These are phyloP conservation scores for Rubus parviflorus DNA, from an alignment of 306 rosid species.

Conservation along the genomic window DNA sequence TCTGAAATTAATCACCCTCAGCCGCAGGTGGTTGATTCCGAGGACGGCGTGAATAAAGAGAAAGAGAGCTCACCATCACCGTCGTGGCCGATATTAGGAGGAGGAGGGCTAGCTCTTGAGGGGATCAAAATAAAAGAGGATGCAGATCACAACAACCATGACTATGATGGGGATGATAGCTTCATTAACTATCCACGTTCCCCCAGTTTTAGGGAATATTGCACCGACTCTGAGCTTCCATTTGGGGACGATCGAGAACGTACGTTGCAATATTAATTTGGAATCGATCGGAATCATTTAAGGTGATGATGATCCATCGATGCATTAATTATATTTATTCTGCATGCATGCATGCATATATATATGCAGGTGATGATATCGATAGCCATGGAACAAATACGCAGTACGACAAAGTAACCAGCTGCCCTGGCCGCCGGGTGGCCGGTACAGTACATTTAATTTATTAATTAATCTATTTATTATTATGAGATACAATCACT, in stretches of 20 bases:
- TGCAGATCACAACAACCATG: neutral
- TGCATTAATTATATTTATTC: too few species aligned
- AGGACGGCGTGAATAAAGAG: constrained; percentile 5
- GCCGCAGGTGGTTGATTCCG: neutral
- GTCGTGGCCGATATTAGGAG: neutral
- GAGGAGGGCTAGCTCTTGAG: neutral
- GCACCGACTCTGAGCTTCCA: constrained; percentile 12
- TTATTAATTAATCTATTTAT: too few species aligned
- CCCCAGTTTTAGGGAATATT: constrained; percentile 69
- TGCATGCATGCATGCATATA: too few species aligned
- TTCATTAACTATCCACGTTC: constrained; percentile 29
- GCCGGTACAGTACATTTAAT: too few species aligned
- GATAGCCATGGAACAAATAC: constrained; percentile 2
- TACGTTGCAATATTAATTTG: neutral
- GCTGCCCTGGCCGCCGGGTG: too few species aligned
- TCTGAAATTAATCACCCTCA: neutral
- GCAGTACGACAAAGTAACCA: too few species aligned
- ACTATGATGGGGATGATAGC: constrained; percentile 15
- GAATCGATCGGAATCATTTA: neutral
- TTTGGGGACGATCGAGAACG: neutral
- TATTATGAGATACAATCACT: too few species aligned
- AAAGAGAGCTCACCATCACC: neutral
- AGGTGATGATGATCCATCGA: neutral
- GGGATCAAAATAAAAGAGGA: neutral
- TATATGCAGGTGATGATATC: constrained; percentile 27